Evolutionary conservation across 2,329 filamentous ascomycete species (phyloP).

Genomic region (Didymella lethalis): DNA sequence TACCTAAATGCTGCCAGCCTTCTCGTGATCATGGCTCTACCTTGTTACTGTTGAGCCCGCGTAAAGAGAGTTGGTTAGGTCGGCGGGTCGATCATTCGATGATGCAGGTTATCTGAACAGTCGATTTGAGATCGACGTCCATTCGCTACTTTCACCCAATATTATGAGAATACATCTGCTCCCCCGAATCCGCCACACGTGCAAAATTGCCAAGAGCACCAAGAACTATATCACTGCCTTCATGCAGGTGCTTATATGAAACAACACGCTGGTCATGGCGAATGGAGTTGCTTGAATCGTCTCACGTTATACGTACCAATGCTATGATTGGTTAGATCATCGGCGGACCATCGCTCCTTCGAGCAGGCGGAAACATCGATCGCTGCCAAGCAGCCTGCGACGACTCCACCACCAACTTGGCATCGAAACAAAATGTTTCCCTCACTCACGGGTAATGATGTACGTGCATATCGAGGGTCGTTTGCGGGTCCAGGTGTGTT

Average conservation of each 20-base stretch:
- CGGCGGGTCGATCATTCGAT: neutral
- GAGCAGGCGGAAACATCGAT: slow-evolving; percentile 21
- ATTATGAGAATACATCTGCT: neutral
- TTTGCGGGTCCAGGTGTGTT: neutral
- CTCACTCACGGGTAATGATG: slow-evolving; percentile 2
- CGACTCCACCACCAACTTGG: slow-evolving; percentile 3
- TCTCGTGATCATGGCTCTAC: no score
- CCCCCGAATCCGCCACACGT: slow-evolving; percentile 1
- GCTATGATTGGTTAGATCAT: slow-evolving; percentile 22
- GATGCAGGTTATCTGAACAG: neutral
- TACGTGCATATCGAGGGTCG: slow-evolving; percentile 5
- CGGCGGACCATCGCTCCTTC: slow-evolving; percentile 20
- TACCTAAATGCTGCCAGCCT: neutral
- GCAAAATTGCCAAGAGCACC: slow-evolving; percentile 10
- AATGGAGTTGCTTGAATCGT: slow-evolving; percentile 17
- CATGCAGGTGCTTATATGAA: slow-evolving; percentile 11
- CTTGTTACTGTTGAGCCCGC: no score
- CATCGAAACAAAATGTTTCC: slow-evolving; percentile 13
- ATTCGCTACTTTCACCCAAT: neutral
- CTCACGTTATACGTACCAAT: slow-evolving; percentile 30
- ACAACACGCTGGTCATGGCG: slow-evolving; percentile 12
- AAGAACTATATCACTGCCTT: slow-evolving; percentile 12
- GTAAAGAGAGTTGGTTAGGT: no score
- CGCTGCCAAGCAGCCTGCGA: slow-evolving; percentile 2
- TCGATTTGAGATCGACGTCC: slow-evolving; percentile 5